Conservation (phyloP, 2,329 filamentous ascomycete genomes). For the Leptographium procerum region DNA sequence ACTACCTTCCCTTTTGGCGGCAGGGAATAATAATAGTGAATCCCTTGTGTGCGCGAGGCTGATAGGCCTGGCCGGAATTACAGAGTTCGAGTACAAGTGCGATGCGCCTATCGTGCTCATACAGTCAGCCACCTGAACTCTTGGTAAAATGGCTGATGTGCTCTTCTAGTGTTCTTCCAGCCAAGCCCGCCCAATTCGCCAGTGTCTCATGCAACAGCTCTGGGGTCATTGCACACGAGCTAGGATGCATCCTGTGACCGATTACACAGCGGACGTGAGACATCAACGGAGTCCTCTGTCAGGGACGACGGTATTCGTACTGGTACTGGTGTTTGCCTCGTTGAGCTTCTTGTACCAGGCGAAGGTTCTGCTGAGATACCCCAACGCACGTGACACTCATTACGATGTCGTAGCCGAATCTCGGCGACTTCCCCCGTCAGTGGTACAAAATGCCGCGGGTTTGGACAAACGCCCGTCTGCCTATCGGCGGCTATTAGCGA, state of each 20-base stretch:
- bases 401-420: conserved; percentile 11
- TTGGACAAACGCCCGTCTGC: neutral
- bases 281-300: neutral
- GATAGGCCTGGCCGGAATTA: neutral
- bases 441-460: neutral
- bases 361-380: no score
- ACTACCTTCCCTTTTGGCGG: neutral
- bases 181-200: no score
- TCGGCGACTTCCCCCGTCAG: conserved; percentile 13
- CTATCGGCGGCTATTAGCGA: neutral
- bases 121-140: neutral
- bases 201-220: no score
- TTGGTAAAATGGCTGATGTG: no score
- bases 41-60: neutral
- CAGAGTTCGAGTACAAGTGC: no score
- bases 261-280: neutral
- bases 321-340: no score
- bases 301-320: no score
- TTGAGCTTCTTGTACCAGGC: no score
- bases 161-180: no score
- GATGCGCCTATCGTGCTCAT: neutral
- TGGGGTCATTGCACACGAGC: no score
- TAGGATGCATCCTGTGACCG: neutral
- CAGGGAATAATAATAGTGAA: neutral
- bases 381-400: no score